phyloP scores from a whole-genome alignment of 768 basidiomycete genomes.

The Xerocomus brunneocitrinus region DNA sequence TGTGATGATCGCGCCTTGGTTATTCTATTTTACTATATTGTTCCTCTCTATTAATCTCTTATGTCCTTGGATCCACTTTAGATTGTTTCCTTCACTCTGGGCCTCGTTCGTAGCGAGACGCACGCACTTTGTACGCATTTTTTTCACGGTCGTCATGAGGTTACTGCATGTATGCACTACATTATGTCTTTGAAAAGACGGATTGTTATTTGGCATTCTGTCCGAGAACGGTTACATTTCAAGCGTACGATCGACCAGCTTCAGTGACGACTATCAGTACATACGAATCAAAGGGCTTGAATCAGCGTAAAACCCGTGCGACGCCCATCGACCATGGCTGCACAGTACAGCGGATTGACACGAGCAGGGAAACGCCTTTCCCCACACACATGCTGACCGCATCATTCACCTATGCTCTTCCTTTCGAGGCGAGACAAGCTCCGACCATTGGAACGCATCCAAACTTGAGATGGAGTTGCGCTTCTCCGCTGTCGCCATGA shows the following conservation, averaged over 20 bases:
- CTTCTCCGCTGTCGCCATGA: constrained; percentile 29
- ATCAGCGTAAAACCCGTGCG: neutral
- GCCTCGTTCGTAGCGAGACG: constrained; percentile 10
- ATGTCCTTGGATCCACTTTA: constrained; percentile 26
- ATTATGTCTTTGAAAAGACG: constrained; percentile 1
- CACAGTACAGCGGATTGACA: constrained; percentile 8
- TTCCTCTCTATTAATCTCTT: constrained; percentile 7
- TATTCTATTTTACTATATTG: constrained; percentile 8
- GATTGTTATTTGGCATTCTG: neutral
- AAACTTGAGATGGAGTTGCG: constrained; percentile 29
- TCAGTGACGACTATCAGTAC: constrained; percentile 4
- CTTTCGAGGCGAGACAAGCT: constrained; percentile 29
- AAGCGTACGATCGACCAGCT: constrained; percentile 5
- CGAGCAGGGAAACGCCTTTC: neutral
- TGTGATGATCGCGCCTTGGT: constrained; percentile 1
- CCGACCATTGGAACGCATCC: constrained; percentile 33
- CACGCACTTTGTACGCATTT: constrained; percentile 22
- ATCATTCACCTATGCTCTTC: constrained; percentile 20
- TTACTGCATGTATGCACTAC: constrained; percentile 17
- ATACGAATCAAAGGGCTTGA: neutral
- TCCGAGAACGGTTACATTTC: neutral
- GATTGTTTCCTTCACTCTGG: constrained; percentile 14
- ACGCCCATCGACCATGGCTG: neutral
- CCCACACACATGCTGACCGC: neutral
- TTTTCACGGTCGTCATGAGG: constrained; percentile 8